Evolutionary conservation across 805 yeast genomes (phyloP).

Genomic region (Metschnikowia picachoensis): DNA sequence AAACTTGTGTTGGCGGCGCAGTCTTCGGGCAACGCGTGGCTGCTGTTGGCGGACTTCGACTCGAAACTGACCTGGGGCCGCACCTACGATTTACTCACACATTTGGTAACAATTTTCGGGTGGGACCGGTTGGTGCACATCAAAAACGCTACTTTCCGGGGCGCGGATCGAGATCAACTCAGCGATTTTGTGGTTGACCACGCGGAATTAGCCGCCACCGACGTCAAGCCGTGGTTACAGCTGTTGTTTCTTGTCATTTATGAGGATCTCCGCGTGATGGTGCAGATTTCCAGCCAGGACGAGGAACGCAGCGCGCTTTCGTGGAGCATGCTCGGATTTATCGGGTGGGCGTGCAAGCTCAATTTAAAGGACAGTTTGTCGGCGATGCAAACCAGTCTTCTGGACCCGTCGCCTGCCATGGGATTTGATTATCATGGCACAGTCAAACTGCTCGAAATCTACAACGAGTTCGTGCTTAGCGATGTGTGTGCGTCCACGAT

Average conservation of each 20-base stretch:
- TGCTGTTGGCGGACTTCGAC: constrained; percentile 31
- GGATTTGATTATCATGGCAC: constrained; percentile 64
- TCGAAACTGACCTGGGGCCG: constrained; percentile 40
- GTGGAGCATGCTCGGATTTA: constrained; percentile 65
- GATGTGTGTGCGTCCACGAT: constrained; percentile 30
- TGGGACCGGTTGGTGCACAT: constrained; percentile 74
- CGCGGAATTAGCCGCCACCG: constrained; percentile 16
- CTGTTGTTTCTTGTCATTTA: constrained; percentile 65
- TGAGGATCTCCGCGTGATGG: constrained; percentile 47
- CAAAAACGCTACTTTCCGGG: constrained; percentile 62
- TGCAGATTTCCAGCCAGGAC: constrained; percentile 23
- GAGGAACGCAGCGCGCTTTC: constrained; percentile 58
- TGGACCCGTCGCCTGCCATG: constrained; percentile 45
- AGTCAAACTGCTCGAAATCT: constrained; percentile 44
- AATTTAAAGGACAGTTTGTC: constrained; percentile 36
- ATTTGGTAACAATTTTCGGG: constrained; percentile 64
- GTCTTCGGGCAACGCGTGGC: constrained; percentile 25
- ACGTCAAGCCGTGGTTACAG: constrained; percentile 79
- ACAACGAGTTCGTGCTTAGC: constrained; percentile 39
- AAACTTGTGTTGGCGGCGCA: constrained; percentile 30
- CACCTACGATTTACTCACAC: constrained; percentile 63
- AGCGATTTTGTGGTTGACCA: constrained; percentile 20
- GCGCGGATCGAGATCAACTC: background rate
- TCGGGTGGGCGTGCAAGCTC: constrained; percentile 39
- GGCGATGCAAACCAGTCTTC: constrained; percentile 44